Evolutionary conservation across 352 stramenopile species (phyloP), one percentile per base, ranked within the genome.

Genomic region (Phytophthora fragariaefolia): DNA sequence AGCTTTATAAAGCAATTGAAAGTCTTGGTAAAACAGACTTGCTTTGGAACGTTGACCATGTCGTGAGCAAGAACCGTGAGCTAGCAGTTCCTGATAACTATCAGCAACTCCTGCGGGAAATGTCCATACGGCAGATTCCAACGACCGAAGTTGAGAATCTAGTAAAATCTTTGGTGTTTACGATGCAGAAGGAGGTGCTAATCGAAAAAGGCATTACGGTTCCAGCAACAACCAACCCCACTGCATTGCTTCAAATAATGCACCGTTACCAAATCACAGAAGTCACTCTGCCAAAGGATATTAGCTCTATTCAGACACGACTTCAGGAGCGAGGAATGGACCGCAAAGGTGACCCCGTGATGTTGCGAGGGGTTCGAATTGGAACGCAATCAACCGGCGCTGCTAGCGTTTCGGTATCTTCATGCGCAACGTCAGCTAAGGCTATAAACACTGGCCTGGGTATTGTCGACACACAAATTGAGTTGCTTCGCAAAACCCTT

Each of bases 1-100:
- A 93, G 61, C 72, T 93, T n/a, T 82, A 82, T 17, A 40, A 69
- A 13, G 68, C 88, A 17, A 83, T 93, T 18, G 78, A 91, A 49
- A 79, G 75, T 48, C 58, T 93, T 0, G 80, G 82, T 2, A 93
- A 91, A 64, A 87, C 72, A 9, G 82, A 93, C 51, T 57, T 93
- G 47, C 70, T 93, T 17, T 90, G 82, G 82, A 93, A 91, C 61
- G 77, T 93, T n/a, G 70, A 81, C 12, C 80, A 93, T 51, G 78
- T 66, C 2, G 79, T 93, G 3, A 91, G 82, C 52, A 74, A 46
- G 5, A 91, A 88, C 61, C 53, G 59, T 2, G 85, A 93, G 52
- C 64, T 91, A 8, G 77, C 76, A 1, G 71, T 89, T 1, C 82
- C 85, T n/a, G 63, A 62, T 30, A 74, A 53, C 26, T 86, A 83